These are phyloP conservation scores for Lachnellula cervina DNA, from an alignment of 2,329 filamentous ascomycete genomes.

Conservation along the genomic window DNA sequence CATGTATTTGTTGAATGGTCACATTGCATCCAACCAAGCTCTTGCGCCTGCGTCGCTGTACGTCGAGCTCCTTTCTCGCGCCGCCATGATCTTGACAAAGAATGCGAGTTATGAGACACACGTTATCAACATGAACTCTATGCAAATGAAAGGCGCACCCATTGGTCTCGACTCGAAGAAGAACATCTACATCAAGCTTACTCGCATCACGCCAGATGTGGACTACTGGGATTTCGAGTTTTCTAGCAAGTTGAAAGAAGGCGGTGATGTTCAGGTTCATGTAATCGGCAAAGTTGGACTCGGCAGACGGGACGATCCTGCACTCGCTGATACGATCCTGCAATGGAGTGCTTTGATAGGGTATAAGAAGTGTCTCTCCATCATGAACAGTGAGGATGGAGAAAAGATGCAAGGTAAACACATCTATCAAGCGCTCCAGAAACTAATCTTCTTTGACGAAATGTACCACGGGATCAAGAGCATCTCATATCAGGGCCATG, in stretches of 20 bases:
- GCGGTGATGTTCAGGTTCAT: neutral
- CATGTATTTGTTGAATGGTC: conserved; percentile 32
- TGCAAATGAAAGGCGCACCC: conserved; percentile 3
- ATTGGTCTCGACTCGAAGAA: conserved; percentile 1
- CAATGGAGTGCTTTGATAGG: conserved; percentile 2
- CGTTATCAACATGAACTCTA: neutral
- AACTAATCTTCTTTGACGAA: conserved; percentile 34
- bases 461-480: conserved; percentile 31
- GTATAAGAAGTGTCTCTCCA: conserved; percentile 26
- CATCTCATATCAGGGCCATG: conserved; percentile 27
- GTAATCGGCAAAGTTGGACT: neutral
- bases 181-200: neutral
- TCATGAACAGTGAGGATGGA: conserved; percentile 27
- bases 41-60: conserved; percentile 7
- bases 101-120: neutral
- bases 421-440: conserved; percentile 36
- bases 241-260: neutral
- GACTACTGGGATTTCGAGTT: neutral
- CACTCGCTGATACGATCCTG: neutral
- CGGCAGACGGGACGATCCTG: neutral
- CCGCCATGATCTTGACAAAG: neutral
- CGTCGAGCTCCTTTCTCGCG: conserved; percentile 4
- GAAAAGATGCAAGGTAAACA: conserved; percentile 35
- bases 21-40: conserved; percentile 31
- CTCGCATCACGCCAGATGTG: neutral